phyloP scores from a whole-genome alignment of 306 rosid genomes.

The Vigna trinervia region DNA sequence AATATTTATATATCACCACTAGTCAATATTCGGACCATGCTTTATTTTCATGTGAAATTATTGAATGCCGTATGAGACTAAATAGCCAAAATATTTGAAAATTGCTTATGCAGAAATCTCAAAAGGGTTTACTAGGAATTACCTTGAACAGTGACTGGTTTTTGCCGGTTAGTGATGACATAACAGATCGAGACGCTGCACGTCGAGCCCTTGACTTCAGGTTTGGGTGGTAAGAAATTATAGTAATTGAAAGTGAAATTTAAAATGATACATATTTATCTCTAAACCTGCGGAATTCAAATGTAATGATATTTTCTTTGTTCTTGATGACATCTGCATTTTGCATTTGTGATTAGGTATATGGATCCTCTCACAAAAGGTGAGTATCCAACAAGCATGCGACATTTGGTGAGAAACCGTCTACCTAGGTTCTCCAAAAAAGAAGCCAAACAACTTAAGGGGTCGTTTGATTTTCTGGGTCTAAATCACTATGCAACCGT shows the following conservation, averaged over 20 bases:
- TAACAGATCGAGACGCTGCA: conserved; percentile 58
- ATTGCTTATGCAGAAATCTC: conserved; percentile 53
- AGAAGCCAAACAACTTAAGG: conserved; percentile 45
- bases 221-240: conserved; percentile 64
- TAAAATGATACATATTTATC: background rate
- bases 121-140: conserved; percentile 69
- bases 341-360: conserved; percentile 43
- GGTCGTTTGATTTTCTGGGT: conserved; percentile 52
- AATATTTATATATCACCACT: background rate
- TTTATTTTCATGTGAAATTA: conserved; percentile 2
- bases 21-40: background rate
- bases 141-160: conserved; percentile 57
- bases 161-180: conserved; percentile 50
- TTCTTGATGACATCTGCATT: conserved; percentile 36
- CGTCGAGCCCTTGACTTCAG: conserved; percentile 64
- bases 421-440: conserved; percentile 44
- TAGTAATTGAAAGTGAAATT: background rate
- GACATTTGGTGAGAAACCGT: conserved; percentile 43
- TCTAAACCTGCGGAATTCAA: too few relatives aligned
- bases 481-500: conserved; percentile 49
- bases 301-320: background rate
- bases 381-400: conserved; percentile 50
- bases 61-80: conserved; percentile 1
- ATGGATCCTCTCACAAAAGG: conserved; percentile 52
- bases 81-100: conserved; percentile 5